Percentiles rank a stretch among this genome's conserved stretches.
These are phyloP conservation scores for Amoebophrya sp. DNA, from an alignment of 169 alveolate genomes.

Conservation along the genomic window DNA sequence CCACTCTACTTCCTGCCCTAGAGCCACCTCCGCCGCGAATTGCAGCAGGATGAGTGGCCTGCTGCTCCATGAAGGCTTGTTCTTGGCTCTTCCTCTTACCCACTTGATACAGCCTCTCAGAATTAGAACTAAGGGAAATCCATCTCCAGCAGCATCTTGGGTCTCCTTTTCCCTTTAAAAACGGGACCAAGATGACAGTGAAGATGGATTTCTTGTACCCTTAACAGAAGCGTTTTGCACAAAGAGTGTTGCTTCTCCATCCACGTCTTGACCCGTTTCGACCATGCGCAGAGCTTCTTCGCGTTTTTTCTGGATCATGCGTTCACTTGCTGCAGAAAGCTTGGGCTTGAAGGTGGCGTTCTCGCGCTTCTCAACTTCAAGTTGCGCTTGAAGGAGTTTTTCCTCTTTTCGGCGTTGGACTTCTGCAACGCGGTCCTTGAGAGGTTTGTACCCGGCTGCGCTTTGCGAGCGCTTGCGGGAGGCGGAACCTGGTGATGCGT, in stretches of 20 bases:
- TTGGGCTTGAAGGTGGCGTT: constrained; percentile 8
- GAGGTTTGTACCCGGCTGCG: too few relatives aligned
- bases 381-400: background rate
- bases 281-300: background rate
- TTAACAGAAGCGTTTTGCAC: background rate
- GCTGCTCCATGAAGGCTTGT: too few relatives aligned
- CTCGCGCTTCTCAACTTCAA: background rate
- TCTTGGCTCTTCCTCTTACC: background rate
- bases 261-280: background rate
- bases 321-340: background rate
- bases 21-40: too few relatives aligned
- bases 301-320: background rate
- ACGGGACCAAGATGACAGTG: too few relatives aligned
- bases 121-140: too few relatives aligned
- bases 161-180: too few relatives aligned
- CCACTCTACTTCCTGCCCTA: too few relatives aligned
- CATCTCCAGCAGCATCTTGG: too few relatives aligned
- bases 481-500: too few relatives aligned
- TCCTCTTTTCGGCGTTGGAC: background rate
- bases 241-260: background rate
- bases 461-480: too few relatives aligned
- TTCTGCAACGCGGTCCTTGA: background rate
- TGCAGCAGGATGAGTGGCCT: too few relatives aligned
- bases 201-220: too few relatives aligned
- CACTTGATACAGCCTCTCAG: background rate